phyloP scores from a whole-genome alignment of 1,284 basidiomycete species.

The Omphalotus olearius region DNA sequence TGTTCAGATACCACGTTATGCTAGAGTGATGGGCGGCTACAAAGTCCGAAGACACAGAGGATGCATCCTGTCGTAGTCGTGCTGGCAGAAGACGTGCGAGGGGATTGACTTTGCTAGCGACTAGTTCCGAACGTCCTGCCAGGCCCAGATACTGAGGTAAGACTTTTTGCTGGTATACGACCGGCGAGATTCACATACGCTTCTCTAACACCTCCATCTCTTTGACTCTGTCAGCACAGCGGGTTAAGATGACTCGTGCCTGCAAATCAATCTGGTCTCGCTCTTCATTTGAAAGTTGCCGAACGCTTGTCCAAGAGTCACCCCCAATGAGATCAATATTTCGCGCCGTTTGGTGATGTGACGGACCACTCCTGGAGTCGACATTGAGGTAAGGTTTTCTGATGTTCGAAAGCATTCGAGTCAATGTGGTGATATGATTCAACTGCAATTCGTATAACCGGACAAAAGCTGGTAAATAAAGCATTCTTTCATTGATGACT shows the following conservation, averaged over 20 bases:
- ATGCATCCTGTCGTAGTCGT: slow-evolving; percentile 57
- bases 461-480: slow-evolving; percentile 9
- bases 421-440: slow-evolving; percentile 66
- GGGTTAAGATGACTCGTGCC: slow-evolving; percentile 75
- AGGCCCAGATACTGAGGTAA: background rate
- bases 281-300: slow-evolving; percentile 78
- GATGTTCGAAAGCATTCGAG: slow-evolving; percentile 64
- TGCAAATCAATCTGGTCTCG: slow-evolving; percentile 90
- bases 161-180: no score
- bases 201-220: slow-evolving; percentile 84
- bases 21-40: slow-evolving; percentile 79
- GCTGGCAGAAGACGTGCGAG: slow-evolving; percentile 62
- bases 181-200: slow-evolving; percentile 42
- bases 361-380: slow-evolving; percentile 49
- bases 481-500: background rate
- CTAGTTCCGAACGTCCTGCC: slow-evolving; percentile 62
- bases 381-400: slow-evolving; percentile 79
- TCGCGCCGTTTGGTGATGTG: slow-evolving; percentile 44
- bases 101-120: slow-evolving; percentile 56
- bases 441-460: slow-evolving; percentile 38
- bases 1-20: slow-evolving; percentile 82
- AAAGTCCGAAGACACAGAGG: slow-evolving; percentile 59
- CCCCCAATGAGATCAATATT: slow-evolving; percentile 51
- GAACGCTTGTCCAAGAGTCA: slow-evolving; percentile 63
- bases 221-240: slow-evolving; percentile 80